These are phyloP conservation scores for Cryphonectria nitschkei DNA, from an alignment of 2,329 filamentous ascomycete species.

Conservation along the genomic window DNA sequence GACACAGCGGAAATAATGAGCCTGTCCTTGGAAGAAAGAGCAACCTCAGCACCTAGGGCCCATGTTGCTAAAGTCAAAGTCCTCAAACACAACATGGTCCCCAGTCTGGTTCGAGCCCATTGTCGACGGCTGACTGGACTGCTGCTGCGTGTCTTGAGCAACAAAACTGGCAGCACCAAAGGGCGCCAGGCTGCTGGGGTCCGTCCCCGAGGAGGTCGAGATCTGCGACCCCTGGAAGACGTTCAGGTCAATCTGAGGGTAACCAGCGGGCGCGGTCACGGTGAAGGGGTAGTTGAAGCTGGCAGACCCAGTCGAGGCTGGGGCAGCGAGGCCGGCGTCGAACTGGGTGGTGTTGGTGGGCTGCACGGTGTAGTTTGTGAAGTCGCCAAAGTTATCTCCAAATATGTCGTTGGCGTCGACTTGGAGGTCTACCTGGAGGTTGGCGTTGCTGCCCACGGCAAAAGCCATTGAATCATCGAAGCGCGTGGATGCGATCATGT, in stretches of 20 bases:
- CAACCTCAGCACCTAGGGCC: not conserved
- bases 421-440: constrained; percentile 17
- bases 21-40: not conserved
- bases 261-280: constrained; percentile 18
- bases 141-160: constrained; percentile 20
- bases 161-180: constrained; percentile 27
- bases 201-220: constrained; percentile 33
- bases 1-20: no score
- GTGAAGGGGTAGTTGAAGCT: constrained; percentile 31
- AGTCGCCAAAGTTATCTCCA: constrained; percentile 26
- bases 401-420: constrained; percentile 27
- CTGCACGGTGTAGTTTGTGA: constrained; percentile 18
- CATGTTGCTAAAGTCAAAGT: constrained; percentile 25
- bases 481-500: constrained; percentile 30
- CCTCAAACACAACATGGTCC: constrained; percentile 16
- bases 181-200: constrained; percentile 32
- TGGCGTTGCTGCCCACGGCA: constrained; percentile 18
- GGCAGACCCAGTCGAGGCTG: constrained; percentile 34
- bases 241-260: constrained; percentile 31
- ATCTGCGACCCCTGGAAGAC: constrained; percentile 33
- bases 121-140: constrained; percentile 8
- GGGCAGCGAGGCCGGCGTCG: constrained; percentile 22
- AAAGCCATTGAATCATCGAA: constrained; percentile 27
- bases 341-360: constrained; percentile 8
- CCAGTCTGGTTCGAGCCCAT: constrained; percentile 6